Evolutionary conservation across 2,329 filamentous ascomycete genomes (phyloP).

Genomic region (Ascochyta rabiei): DNA sequence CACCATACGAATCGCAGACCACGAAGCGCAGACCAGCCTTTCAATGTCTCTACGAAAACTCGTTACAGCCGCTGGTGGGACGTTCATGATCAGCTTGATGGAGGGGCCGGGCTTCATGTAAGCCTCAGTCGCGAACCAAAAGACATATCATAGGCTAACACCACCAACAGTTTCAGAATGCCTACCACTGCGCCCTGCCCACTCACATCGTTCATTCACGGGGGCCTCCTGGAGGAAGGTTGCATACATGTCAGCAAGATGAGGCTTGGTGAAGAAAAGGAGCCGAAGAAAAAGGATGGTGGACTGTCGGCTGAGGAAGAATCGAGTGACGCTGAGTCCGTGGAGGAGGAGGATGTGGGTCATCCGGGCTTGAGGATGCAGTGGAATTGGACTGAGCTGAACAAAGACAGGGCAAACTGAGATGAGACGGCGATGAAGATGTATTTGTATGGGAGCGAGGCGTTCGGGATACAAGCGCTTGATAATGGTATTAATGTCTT

Average conservation of each 20-base stretch:
- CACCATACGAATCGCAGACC: constrained; percentile 17
- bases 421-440: not conserved
- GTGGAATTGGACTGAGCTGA: constrained; percentile 23
- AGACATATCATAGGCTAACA: not conserved
- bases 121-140: not conserved
- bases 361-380: constrained; percentile 22
- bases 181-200: constrained; percentile 13
- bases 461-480: not conserved
- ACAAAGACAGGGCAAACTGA: not conserved
- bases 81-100: constrained; percentile 16
- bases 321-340: constrained; percentile 14
- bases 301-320: not conserved
- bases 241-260: constrained; percentile 18
- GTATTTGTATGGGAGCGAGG: constrained; percentile 1
- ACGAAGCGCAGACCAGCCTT: constrained; percentile 10
- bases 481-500: constrained; percentile 1
- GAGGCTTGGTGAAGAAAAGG: constrained; percentile 1
- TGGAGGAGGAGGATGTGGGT: constrained; percentile 12
- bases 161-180: constrained; percentile 16
- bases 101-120: constrained; percentile 22
- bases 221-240: constrained; percentile 25
- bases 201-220: constrained; percentile 19
- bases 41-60: constrained; percentile 9
- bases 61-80: constrained; percentile 14
- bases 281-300: not conserved